phyloP scores from a whole-genome alignment of 495 filamentous ascomycete species.

The Evansstolkia leycettana region DNA sequence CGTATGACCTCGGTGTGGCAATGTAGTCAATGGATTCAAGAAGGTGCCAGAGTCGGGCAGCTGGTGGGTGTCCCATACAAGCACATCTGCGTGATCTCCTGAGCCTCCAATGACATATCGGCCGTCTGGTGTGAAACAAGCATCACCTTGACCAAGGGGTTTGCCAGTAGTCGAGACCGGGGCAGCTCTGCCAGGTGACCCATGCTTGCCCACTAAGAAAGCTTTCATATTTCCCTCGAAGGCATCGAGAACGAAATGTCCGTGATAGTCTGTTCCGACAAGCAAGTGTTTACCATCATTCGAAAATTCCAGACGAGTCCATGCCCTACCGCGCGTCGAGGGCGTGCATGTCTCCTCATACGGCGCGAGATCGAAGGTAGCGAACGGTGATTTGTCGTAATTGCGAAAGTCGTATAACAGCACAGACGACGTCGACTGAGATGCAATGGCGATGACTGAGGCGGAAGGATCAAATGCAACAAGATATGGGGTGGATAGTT shows the following conservation, averaged over 20 bases:
- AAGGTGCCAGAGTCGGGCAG: conserved; percentile 36
- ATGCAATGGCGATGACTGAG: conserved; percentile 81
- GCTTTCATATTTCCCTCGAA: conserved; percentile 68
- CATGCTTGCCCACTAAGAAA: conserved; percentile 38
- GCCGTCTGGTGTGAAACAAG: conserved; percentile 79
- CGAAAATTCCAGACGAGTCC: conserved; percentile 84
- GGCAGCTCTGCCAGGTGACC: conserved; percentile 32
- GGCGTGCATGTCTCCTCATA: conserved; percentile 43
- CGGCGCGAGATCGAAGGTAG: conserved; percentile 64
- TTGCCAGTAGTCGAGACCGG: conserved; percentile 34
- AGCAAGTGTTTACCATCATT: conserved; percentile 88
- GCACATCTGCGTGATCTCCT: conserved; percentile 52
- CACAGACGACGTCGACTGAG: conserved; percentile 59
- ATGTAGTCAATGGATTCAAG: conserved; percentile 48
- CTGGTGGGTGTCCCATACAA: conserved; percentile 71
- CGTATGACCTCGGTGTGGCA: conserved; percentile 55
- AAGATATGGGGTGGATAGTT: conserved; percentile 65
- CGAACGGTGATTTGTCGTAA: conserved; percentile 81
- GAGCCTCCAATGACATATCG: conserved; percentile 71
- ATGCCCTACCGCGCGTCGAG: conserved; percentile 40
- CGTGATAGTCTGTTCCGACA: conserved; percentile 62
- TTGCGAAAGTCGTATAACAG: conserved; percentile 89
- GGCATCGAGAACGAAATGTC: conserved; percentile 83
- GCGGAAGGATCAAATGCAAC: conserved; percentile 81
- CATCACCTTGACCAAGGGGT: conserved; percentile 58